Conservation (phyloP, 2,329 filamentous ascomycete genomes). For the Pseudogymnoascus sp. region DNA sequence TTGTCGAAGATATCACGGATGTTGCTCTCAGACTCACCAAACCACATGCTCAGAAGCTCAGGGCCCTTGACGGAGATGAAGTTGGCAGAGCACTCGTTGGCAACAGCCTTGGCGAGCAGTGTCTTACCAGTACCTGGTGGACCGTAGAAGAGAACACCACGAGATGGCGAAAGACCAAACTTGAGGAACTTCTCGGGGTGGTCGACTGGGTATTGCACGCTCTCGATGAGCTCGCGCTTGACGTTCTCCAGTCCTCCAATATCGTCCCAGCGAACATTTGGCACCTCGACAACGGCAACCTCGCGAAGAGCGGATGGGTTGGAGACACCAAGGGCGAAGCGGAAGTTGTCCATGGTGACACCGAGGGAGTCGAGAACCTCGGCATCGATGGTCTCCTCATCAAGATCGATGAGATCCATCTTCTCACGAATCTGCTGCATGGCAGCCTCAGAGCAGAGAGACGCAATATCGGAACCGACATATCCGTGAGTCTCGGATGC, state of each 20-base stretch:
- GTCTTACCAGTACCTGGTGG: conserved; percentile 99
- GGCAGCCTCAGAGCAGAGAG: conserved; percentile 95
- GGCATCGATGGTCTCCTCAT: conserved; percentile 97
- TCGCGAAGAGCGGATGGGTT: conserved; percentile 98
- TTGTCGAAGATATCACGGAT: conserved; percentile 99
- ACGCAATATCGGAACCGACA: conserved; percentile 95
- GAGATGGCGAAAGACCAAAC: conserved; percentile 94
- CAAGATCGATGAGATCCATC: conserved; percentile 98
- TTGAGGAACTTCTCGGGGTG: conserved; percentile 99
- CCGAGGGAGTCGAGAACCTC: conserved; percentile 97
- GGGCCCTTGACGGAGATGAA: conserved; percentile 99
- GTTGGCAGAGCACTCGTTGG: conserved; percentile 98
- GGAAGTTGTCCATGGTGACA: conserved; percentile 99
- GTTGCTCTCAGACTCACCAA: conserved; percentile 99
- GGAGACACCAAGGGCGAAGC: conserved; percentile 92
- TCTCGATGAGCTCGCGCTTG: conserved; percentile 99
- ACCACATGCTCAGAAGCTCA: conserved; percentile 99
- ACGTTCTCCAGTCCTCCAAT: conserved; percentile 97
- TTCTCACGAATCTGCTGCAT: conserved; percentile 99
- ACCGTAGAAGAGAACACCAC: conserved; percentile 97
- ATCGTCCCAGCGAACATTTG: conserved; percentile 98
- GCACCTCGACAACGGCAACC: conserved; percentile 97
- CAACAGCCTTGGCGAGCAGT: conserved; percentile 96
- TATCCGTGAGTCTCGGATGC: conserved; percentile 98
- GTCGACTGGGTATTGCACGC: conserved; percentile 97